Evolutionary conservation across 768 basidiomycete species (phyloP).

Genomic region (Leccinum longicurvipes): DNA sequence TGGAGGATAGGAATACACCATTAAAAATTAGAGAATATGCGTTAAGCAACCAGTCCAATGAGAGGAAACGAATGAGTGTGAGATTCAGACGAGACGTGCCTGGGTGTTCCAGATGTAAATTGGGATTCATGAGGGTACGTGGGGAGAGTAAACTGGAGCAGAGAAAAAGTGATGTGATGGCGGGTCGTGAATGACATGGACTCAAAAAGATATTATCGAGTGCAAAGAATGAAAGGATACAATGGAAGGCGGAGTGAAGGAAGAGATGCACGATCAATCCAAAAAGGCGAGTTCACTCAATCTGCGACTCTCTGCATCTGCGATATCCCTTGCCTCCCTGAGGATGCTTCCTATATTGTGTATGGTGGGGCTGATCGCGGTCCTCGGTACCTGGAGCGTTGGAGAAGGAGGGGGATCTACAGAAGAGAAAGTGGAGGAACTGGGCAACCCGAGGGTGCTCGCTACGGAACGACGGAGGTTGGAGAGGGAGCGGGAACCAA

Average conservation of each 20-base stretch:
- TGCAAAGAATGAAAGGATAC: not conserved
- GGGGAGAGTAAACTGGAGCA: not conserved
- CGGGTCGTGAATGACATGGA: not conserved
- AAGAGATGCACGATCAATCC: conserved; percentile 23
- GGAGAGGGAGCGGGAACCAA: conserved; percentile 38
- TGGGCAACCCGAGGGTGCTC: conserved; percentile 28
- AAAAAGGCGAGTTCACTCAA: conserved; percentile 73
- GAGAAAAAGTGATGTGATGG: not conserved
- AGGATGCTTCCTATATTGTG: conserved; percentile 58
- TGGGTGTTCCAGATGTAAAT: conserved; percentile 1
- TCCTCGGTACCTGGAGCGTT: conserved; percentile 30
- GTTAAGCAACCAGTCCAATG: not conserved
- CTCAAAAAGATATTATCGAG: not conserved
- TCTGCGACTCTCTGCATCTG: conserved; percentile 66
- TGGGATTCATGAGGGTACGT: conserved; percentile 8
- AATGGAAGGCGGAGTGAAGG: not conserved
- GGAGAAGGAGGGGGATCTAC: conserved; percentile 39
- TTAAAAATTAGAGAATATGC: not conserved
- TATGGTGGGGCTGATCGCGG: conserved; percentile 54
- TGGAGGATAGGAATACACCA: conserved; percentile 3
- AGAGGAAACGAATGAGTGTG: conserved; percentile 15
- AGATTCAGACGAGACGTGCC: conserved; percentile 2
- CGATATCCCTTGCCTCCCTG: conserved; percentile 48
- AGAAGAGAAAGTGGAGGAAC: conserved; percentile 18
- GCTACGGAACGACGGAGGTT: conserved; percentile 46